Evolutionary conservation across 2,329 filamentous ascomycete species (phyloP), one percentile per base, ranked within the genome.

Genomic region (Ploettnerulaceae sp.): DNA sequence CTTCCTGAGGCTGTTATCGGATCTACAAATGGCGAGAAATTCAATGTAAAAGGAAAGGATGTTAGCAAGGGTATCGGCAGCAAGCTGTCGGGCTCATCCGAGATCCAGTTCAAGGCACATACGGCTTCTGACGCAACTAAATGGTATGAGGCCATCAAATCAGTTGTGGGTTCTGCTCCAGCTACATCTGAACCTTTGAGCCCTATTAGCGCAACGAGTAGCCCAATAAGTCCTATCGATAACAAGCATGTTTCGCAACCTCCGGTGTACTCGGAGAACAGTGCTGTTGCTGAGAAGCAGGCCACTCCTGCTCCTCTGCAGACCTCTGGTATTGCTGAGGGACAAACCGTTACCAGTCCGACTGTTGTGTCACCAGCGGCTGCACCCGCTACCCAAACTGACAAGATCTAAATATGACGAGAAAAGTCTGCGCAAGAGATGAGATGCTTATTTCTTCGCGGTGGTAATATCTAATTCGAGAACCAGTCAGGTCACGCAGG

Each of bases 1-100:
- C 81, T 98, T 1, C 90, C 93, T 8, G 93, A 98, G 59, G 94
- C 91, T 58, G 68, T 83, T 35, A 78, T 97, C 47, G 88, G 89
- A 48, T 62, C 69, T 0, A 77, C 78, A 9, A 81, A 75, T 55
- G 89, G 86, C 44, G 78, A 84, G 50, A 96, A 95, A 68, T 97
- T 98, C 75, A 88, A 81, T 61, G 76, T 98, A 66, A 95, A 95
- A 72, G 93, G 93, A 66, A 97, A 97, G 68, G 90, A 98, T 64
- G 80, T 84, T 47, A 84, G 83, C 61, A 86, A 86, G 64, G 86
- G 84, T 54, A 70, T 96, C 54, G 82, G 84, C 61, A 85, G 83
- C 71, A 91, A 89, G 63, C 78, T 96, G 56, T 79, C 84, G 37
- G 87, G 90, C 55, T 79, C 70, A 20, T 82, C 88, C 31, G 91